A percentile compares a stretch with the other conserved stretches of the same genome.
Evolutionary conservation across 1,284 basidiomycete species (phyloP).

Genomic region (Veloboletus limbatus): DNA sequence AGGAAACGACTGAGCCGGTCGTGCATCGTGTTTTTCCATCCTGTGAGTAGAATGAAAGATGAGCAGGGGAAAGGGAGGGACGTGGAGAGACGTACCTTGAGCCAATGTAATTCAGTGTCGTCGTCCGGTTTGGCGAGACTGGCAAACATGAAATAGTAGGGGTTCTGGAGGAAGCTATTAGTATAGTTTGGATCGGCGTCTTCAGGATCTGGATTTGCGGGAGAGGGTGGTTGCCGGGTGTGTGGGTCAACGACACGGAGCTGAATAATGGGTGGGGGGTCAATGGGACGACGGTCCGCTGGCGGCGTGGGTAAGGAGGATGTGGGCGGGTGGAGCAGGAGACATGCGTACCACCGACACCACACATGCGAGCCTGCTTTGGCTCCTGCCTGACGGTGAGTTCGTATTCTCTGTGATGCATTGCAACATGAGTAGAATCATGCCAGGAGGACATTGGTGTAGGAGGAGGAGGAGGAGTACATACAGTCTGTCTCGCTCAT

Average conservation of each 20-base stretch:
- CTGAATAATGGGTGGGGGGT: slow-evolving; percentile 96
- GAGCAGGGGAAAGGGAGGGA: neutral
- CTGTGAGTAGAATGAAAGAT: slow-evolving; percentile 28
- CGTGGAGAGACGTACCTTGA: slow-evolving; percentile 62
- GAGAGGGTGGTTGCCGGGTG: slow-evolving; percentile 36
- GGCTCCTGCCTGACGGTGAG: slow-evolving; percentile 86
- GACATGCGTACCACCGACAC: slow-evolving; percentile 78
- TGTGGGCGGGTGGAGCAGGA: slow-evolving; percentile 5
- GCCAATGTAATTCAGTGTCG: slow-evolving; percentile 89
- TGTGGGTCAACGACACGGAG: slow-evolving; percentile 80
- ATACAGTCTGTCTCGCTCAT: slow-evolving; percentile 33
- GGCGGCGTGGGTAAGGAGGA: slow-evolving; percentile 9
- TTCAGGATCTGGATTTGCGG: slow-evolving; percentile 27
- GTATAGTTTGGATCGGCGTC: slow-evolving; percentile 36
- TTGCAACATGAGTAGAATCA: slow-evolving; percentile 7
- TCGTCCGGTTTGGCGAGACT: slow-evolving; percentile 83
- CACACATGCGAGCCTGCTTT: slow-evolving; percentile 89
- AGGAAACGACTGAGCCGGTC: slow-evolving; percentile 87
- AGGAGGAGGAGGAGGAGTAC: slow-evolving; percentile 14
- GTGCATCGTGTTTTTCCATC: slow-evolving; percentile 90
- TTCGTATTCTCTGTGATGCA: slow-evolving; percentile 69
- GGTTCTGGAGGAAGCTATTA: slow-evolving; percentile 74
- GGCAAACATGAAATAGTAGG: slow-evolving; percentile 95
- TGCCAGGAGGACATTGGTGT: too few relatives aligned
- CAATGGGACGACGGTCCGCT: slow-evolving; percentile 92